Evolutionary conservation across 139 green algal species (phyloP), one percentile per base, ranked within the genome.

Genomic region (Tetratostichococcus sp.): DNA sequence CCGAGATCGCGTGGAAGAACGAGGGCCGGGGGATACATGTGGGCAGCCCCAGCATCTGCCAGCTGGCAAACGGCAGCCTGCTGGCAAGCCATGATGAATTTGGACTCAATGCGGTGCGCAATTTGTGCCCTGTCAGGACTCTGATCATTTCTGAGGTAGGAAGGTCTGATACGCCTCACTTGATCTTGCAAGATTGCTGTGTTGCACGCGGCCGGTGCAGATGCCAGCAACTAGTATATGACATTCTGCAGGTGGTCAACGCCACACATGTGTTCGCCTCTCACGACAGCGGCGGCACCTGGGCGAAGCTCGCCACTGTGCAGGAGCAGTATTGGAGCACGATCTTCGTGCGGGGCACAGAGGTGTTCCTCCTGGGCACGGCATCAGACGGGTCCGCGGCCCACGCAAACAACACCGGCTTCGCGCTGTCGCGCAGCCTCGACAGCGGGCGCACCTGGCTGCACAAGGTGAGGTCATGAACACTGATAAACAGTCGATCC

Each of bases 381-480:
- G 34, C 75, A 14, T 33, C 67, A 30, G 26, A 67, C 26, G 31
- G 30, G 5, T 30, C 2, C 50, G 50, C 14, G 11, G 39, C 8
- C 39, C n/a, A n/a, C n/a, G n/a, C n/a, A n/a, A 50, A 25, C 1
- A 0, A 1, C 21, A 65, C 43, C 6, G 65, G 33, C 1, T 42
- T 80, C 0, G 67, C 32, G 35, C 35, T 80, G 4, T 70, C 76
- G 1, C 50, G 58, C 33, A 73, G 62, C 1, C 6, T 6, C 0
- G 76, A 80, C 39, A 59, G 62, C 26, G 76, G 76, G 30, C 1
- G 16, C 31, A 77, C 30, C 19, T 80, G 76, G 76, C 57, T 43
- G 26, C 76, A 43, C 25, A 35, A 66, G n/a, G 14, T 65, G 1
- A 17, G 39, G n/a, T n/a, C n/a, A n/a, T n/a, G n/a, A n/a, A n/a